phyloP scores from a whole-genome alignment of 495 filamentous ascomycete genomes.

The Lentithecium fluviatile region DNA sequence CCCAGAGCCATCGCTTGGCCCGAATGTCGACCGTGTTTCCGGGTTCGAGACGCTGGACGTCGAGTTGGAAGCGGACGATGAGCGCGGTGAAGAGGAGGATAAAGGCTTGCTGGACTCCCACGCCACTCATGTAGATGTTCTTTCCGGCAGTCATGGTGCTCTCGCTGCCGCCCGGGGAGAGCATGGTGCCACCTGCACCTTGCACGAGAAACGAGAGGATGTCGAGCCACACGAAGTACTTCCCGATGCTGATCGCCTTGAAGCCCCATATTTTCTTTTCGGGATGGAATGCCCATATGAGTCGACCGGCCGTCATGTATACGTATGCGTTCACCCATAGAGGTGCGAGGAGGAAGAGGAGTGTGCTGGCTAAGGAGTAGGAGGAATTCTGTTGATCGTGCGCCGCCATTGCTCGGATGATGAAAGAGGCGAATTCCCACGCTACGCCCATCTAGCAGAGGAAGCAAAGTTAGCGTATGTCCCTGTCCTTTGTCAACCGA shows the following conservation, averaged over 20 bases:
- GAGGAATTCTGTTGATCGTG: slow-evolving; percentile 44
- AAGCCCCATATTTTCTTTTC: slow-evolving; percentile 50
- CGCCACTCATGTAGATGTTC: slow-evolving; percentile 61
- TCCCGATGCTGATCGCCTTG: slow-evolving; percentile 50
- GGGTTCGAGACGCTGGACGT: slow-evolving; percentile 33
- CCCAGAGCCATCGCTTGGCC: slow-evolving; percentile 42
- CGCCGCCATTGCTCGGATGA: slow-evolving; percentile 42
- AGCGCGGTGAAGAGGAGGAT: slow-evolving; percentile 54
- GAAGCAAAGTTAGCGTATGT: too few species aligned
- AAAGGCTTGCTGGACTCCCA: slow-evolving; percentile 61
- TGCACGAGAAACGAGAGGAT: slow-evolving; percentile 65
- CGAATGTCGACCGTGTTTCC: slow-evolving; percentile 19
- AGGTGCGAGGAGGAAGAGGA: slow-evolving; percentile 22
- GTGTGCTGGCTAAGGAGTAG: slow-evolving; percentile 34
- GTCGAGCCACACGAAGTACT: slow-evolving; percentile 64
- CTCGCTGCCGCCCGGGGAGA: slow-evolving; percentile 29
- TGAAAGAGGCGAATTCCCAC: slow-evolving; percentile 49
- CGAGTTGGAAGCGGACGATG: slow-evolving; percentile 51
- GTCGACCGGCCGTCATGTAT: slow-evolving; percentile 67
- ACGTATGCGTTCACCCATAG: slow-evolving; percentile 62
- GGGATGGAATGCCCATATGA: slow-evolving; percentile 58
- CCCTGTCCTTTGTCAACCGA: too few species aligned
- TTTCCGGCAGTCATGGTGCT: slow-evolving; percentile 47
- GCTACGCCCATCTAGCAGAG: too few species aligned
- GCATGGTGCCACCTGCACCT: slow-evolving; percentile 51